Percentiles rank a stretch among this genome's conserved stretches.
phyloP scores from a whole-genome alignment of 352 stramenopile genomes.

The Thalassiosira exigua region DNA sequence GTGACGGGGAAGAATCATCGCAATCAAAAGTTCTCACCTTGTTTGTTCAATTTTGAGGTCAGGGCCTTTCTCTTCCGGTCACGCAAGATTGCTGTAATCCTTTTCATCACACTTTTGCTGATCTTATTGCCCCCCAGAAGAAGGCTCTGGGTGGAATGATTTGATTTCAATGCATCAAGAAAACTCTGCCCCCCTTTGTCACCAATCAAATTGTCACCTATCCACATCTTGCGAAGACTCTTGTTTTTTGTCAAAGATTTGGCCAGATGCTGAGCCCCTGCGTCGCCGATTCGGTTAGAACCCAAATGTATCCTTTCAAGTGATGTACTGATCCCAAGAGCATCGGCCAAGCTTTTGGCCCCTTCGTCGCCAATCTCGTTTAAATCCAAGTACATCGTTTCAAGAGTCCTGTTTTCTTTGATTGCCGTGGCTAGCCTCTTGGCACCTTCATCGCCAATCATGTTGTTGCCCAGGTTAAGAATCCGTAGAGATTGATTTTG shows the following conservation, averaged over 20 bases:
- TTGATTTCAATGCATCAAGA: constrained; percentile 11
- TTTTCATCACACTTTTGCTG: constrained; percentile 20
- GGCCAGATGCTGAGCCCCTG: constrained; percentile 8
- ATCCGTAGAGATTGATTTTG: constrained; percentile 10
- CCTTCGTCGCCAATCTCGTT: constrained; percentile 55
- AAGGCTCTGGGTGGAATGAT: constrained; percentile 14
- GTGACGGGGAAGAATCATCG: too few relatives aligned
- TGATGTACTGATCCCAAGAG: constrained; percentile 31
- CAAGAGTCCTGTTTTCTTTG: constrained; percentile 36
- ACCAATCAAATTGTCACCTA: constrained; percentile 37
- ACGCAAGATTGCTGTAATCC: constrained; percentile 15
- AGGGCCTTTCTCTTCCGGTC: not conserved
- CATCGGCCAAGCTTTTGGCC: constrained; percentile 20
- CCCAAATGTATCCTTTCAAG: constrained; percentile 32
- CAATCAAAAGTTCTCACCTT: too few relatives aligned
- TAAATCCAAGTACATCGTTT: constrained; percentile 47
- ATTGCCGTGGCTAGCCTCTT: constrained; percentile 27
- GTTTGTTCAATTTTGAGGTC: too few relatives aligned
- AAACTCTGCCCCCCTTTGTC: constrained; percentile 15
- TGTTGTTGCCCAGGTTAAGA: constrained; percentile 54
- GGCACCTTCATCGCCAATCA: constrained; percentile 51
- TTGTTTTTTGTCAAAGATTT: constrained; percentile 33
- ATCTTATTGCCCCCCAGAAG: constrained; percentile 28
- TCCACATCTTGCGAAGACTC: constrained; percentile 25
- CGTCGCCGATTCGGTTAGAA: constrained; percentile 39